A percentile compares a stretch with the other conserved stretches of the same genome.
phyloP scores from a whole-genome alignment of 495 filamentous ascomycete species.

The Zalerion maritima region DNA sequence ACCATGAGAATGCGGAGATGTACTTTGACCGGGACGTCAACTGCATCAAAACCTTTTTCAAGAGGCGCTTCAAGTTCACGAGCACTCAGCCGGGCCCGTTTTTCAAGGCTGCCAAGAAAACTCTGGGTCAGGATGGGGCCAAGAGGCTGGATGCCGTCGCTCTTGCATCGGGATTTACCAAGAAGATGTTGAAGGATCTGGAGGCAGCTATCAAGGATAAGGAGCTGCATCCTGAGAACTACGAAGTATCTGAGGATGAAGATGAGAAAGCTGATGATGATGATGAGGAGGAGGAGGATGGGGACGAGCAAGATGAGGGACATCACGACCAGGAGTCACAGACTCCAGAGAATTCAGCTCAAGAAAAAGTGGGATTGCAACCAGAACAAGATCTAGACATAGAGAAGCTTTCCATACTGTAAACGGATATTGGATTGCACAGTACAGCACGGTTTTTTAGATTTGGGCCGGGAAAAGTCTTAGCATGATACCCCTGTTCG shows the following conservation, averaged over 20 bases:
- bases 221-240: constrained; percentile 16
- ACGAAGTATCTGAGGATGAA: constrained; percentile 16
- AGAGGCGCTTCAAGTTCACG: constrained; percentile 73
- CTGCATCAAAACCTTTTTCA: constrained; percentile 88
- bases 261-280: constrained; percentile 27
- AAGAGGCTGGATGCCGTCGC: constrained; percentile 74
- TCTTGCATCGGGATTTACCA: constrained; percentile 87
- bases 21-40: constrained; percentile 92
- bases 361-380: too few species aligned
- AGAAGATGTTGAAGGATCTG: constrained; percentile 86
- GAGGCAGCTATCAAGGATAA: constrained; percentile 73
- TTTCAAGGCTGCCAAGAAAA: constrained; percentile 68
- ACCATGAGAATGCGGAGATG: constrained; percentile 81
- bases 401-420: too few species aligned
- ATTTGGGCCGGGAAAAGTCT: too few species aligned
- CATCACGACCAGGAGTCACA: constrained; percentile 5
- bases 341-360: too few species aligned
- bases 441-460: too few species aligned
- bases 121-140: constrained; percentile 45
- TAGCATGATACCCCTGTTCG: too few species aligned
- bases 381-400: too few species aligned
- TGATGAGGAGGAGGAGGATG: constrained; percentile 14
- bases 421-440: too few species aligned
- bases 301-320: constrained; percentile 13
- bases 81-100: constrained; percentile 71